These are phyloP conservation scores for Globisporangium lucens DNA, from an alignment of 352 stramenopile species.

Conservation along the genomic window DNA sequence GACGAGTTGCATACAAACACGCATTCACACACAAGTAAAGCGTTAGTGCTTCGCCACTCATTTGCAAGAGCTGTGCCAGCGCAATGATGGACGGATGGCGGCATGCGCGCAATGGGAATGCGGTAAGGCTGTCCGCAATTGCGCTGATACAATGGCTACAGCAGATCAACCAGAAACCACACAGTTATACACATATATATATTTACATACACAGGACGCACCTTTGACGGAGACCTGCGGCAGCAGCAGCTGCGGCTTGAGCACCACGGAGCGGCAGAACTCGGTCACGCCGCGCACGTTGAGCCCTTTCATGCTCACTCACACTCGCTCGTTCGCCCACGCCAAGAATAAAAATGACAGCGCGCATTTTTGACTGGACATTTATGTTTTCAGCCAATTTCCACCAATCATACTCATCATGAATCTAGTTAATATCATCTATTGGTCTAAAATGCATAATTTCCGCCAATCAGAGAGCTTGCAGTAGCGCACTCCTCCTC, in stretches of 20 bases:
- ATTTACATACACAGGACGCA: conserved; percentile 14
- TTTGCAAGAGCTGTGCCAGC: background rate
- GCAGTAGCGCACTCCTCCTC: background rate
- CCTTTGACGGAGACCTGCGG: conserved; percentile 81
- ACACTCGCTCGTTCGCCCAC: background rate
- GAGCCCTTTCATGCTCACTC: conserved; percentile 53
- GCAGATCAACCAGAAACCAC: background rate
- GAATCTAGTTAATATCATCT: background rate
- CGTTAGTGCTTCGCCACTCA: background rate
- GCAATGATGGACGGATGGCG: background rate
- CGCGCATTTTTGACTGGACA: conserved; percentile 13
- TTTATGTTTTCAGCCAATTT: conserved; percentile 4
- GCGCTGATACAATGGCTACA: background rate
- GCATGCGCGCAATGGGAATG: background rate
- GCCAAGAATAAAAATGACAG: conserved; percentile 4
- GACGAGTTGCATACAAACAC: background rate
- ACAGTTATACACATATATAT: background rate
- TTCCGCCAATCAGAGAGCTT: conserved; percentile 8
- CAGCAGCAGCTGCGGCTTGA: conserved; percentile 68
- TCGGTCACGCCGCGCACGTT: conserved; percentile 76
- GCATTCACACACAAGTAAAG: background rate
- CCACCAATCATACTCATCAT: conserved; percentile 1
- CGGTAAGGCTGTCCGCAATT: background rate
- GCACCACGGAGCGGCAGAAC: conserved; percentile 76
- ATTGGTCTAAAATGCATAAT: background rate